Evolutionary conservation across 768 basidiomycete genomes (phyloP).

Genomic region (Termitomyces bulborhizus): DNA sequence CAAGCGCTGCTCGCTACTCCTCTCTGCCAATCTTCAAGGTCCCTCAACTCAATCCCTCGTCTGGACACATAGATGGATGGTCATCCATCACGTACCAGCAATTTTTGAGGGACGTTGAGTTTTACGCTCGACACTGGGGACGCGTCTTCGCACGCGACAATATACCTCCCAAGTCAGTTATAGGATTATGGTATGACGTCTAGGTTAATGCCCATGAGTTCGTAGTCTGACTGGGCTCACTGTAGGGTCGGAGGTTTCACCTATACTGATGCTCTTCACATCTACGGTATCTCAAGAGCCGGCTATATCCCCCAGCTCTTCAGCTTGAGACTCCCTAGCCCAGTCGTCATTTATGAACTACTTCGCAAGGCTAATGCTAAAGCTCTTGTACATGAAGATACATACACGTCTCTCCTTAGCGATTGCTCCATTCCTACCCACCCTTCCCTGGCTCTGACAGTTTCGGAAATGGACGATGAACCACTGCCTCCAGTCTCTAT

Average conservation of each 20-base stretch:
- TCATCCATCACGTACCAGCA: constrained; percentile 24
- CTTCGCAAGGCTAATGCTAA: constrained; percentile 46
- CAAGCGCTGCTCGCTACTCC: constrained; percentile 38
- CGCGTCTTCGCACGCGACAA: constrained; percentile 31
- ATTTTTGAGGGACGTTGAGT: constrained; percentile 51
- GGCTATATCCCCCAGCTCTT: constrained; percentile 66
- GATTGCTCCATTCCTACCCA: constrained; percentile 38
- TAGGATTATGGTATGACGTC: constrained; percentile 54
- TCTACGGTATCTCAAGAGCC: constrained; percentile 60
- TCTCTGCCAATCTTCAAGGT: constrained; percentile 45
- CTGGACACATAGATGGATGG: constrained; percentile 17
- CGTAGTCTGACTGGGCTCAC: constrained; percentile 6
- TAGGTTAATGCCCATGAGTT: background rate
- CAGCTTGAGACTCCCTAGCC: constrained; percentile 51
- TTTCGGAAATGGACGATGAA: constrained; percentile 22
- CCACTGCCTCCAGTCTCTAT: constrained; percentile 33
- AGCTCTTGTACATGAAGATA: constrained; percentile 50
- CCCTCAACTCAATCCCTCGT: constrained; percentile 32
- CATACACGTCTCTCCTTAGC: constrained; percentile 30
- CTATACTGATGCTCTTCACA: constrained; percentile 55
- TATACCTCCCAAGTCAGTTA: constrained; percentile 41
- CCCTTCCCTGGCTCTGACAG: constrained; percentile 21
- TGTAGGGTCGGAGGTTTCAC: constrained; percentile 56
- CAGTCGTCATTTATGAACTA: constrained; percentile 56
- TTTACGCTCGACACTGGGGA: constrained; percentile 52